These are phyloP conservation scores for Nepenthes mirabilis DNA, from an alignment of 148 eudicot genomes.

Conservation along the genomic window DNA sequence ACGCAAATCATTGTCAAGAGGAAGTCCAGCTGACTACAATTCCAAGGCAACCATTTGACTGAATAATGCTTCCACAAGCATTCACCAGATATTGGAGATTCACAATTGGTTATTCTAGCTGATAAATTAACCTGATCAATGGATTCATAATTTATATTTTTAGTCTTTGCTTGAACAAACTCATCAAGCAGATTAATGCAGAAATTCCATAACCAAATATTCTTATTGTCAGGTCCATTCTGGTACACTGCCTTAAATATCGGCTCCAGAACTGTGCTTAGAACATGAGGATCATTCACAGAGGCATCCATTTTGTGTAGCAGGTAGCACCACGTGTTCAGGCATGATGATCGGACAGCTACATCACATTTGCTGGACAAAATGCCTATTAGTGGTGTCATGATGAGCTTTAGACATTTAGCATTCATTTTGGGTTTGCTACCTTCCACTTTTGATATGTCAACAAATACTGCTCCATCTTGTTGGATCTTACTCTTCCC, in stretches of 20 bases:
- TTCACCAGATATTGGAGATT: constrained; percentile 13
- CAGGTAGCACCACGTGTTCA: constrained; percentile 79
- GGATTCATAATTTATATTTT: constrained; percentile 13
- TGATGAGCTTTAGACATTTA: constrained; percentile 65
- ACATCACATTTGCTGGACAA: constrained; percentile 50
- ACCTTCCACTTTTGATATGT: constrained; percentile 13
- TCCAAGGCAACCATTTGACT: constrained; percentile 56
- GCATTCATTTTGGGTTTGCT: constrained; percentile 15
- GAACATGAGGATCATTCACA: constrained; percentile 37
- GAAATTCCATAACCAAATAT: constrained; percentile 39
- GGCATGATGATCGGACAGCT: constrained; percentile 62
- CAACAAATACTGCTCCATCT: constrained; percentile 2
- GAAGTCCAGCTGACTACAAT: constrained; percentile 42
- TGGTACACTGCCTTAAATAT: constrained; percentile 40
- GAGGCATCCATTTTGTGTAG: constrained; percentile 58
- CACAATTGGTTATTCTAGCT: constrained; percentile 7
- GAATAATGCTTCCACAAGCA: constrained; percentile 32
- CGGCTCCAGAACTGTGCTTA: constrained; percentile 55
- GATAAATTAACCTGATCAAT: constrained; percentile 11
- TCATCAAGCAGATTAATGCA: constrained; percentile 51
- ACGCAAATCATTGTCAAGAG: constrained; percentile 27
- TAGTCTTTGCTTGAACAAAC: constrained; percentile 27
- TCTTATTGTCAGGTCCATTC: constrained; percentile 32
- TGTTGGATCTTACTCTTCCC: constrained; percentile 11
- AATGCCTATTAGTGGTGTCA: constrained; percentile 71